phyloP scores from a whole-genome alignment of 176 grass and related monocot genomes.

The Saccharum officinarum region DNA sequence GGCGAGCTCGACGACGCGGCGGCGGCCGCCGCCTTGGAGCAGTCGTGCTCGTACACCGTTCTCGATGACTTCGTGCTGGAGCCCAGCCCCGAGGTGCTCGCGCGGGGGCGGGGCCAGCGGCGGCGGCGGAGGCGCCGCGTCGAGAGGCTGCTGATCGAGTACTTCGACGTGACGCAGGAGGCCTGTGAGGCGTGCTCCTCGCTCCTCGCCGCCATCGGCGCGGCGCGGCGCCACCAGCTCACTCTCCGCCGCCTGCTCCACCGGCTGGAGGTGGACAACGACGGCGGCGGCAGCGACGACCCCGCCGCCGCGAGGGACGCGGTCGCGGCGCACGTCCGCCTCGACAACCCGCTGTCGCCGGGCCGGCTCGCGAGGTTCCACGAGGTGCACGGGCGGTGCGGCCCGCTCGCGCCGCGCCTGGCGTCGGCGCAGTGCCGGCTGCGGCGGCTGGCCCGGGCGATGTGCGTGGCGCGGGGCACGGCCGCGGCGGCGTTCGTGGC shows the following conservation, averaged over 20 bases:
- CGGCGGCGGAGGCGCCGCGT: too few relatives aligned
- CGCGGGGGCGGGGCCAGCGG: too few relatives aligned
- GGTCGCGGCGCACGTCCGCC: constrained; percentile 37
- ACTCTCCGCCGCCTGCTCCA: constrained; percentile 50
- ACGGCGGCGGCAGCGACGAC: not conserved
- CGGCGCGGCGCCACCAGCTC: constrained; percentile 50
- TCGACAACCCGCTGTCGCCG: constrained; percentile 60
- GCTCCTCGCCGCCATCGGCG: constrained; percentile 53
- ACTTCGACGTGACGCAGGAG: constrained; percentile 65
- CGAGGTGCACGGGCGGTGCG: constrained; percentile 38
- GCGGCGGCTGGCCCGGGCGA: not conserved
- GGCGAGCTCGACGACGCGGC: not conserved
- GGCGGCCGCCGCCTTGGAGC: not conserved
- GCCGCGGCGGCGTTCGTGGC: constrained; percentile 24
- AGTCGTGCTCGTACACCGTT: constrained; percentile 36
- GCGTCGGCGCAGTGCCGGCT: constrained; percentile 25
- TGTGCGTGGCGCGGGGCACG: constrained; percentile 32
- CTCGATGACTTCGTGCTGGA: constrained; percentile 29
- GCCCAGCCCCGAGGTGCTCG: not conserved
- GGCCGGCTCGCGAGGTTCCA: constrained; percentile 36
- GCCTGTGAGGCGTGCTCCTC: constrained; percentile 59
- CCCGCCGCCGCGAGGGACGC: not conserved
- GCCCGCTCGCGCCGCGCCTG: constrained; percentile 29
- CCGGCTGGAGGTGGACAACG: not conserved
- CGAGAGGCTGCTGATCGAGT: constrained; percentile 29